These are phyloP conservation scores for Arxiozyma telluris DNA, from an alignment of 1,139 yeast genomes.

Conservation along the genomic window DNA sequence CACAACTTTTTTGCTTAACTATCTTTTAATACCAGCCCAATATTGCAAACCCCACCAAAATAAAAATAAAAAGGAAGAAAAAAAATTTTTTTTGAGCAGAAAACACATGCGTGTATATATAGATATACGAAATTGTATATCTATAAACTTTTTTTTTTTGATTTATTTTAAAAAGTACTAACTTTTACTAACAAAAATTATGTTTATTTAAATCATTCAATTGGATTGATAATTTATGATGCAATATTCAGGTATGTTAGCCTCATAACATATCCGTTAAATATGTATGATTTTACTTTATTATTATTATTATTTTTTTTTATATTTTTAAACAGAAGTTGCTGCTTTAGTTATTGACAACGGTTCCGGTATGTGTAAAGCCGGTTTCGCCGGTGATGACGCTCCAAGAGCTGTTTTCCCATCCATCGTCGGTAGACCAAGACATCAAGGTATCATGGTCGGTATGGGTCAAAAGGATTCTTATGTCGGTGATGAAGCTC, in stretches of 20 bases:
- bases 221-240: background rate
- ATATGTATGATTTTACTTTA: too few species aligned
- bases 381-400: constrained; percentile 99
- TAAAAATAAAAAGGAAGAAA: too few species aligned
- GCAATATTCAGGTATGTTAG: too few species aligned
- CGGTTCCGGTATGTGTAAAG: constrained; percentile 99
- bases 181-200: background rate
- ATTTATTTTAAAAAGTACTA: background rate
- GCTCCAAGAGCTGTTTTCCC: constrained; percentile 99
- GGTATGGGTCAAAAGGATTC: constrained; percentile 99
- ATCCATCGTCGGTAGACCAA: constrained; percentile 99
- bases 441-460: constrained; percentile 99
- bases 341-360: constrained; percentile 78
- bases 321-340: constrained; percentile 23
- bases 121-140: too few species aligned
- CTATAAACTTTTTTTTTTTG: too few species aligned
- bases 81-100: too few species aligned
- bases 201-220: background rate
- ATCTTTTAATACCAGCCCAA: too few species aligned
- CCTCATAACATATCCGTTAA: too few species aligned
- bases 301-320: background rate
- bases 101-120: too few species aligned
- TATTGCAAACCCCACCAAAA: too few species aligned
- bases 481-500: constrained; percentile 99
- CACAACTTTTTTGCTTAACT: too few species aligned